Evolutionary conservation across 2,329 filamentous ascomycete species (phyloP).

Genomic region (Knoxdaviesia proteae): DNA sequence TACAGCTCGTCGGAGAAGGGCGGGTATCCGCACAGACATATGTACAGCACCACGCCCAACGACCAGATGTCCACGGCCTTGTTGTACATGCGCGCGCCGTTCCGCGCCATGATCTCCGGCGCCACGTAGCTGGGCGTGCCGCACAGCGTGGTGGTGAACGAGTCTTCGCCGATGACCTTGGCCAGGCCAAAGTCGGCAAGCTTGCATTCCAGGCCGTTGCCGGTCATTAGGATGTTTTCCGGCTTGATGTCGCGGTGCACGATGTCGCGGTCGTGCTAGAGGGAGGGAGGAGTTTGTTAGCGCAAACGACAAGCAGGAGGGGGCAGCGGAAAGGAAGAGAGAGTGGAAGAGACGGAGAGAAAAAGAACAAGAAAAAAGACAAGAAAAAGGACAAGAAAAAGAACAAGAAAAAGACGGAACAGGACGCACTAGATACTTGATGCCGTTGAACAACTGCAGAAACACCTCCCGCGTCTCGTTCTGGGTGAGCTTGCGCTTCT

Average conservation of each 20-base stretch:
- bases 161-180: constrained; percentile 97
- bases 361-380: too few species aligned
- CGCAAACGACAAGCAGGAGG: neutral
- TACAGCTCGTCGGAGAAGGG: constrained; percentile 92
- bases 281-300: neutral
- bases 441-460: constrained; percentile 72
- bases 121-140: constrained; percentile 97
- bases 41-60: constrained; percentile 91
- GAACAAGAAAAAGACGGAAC: neutral
- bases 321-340: neutral
- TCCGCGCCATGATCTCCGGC: constrained; percentile 67
- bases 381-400: too few species aligned
- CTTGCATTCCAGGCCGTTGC: constrained; percentile 73
- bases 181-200: constrained; percentile 90
- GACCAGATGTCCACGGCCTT: constrained; percentile 95
- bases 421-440: constrained; percentile 72
- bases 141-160: constrained; percentile 88
- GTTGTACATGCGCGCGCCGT: constrained; percentile 70
- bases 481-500: constrained; percentile 75
- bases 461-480: constrained; percentile 72
- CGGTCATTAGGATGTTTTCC: constrained; percentile 79
- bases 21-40: constrained; percentile 89
- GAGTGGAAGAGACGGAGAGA: too few species aligned
- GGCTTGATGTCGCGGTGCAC: constrained; percentile 97
- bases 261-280: constrained; percentile 84